These are phyloP conservation scores for Pseudognaphalium luteoalbum DNA, from an alignment of 129 eudicot genomes.

Conservation along the genomic window DNA sequence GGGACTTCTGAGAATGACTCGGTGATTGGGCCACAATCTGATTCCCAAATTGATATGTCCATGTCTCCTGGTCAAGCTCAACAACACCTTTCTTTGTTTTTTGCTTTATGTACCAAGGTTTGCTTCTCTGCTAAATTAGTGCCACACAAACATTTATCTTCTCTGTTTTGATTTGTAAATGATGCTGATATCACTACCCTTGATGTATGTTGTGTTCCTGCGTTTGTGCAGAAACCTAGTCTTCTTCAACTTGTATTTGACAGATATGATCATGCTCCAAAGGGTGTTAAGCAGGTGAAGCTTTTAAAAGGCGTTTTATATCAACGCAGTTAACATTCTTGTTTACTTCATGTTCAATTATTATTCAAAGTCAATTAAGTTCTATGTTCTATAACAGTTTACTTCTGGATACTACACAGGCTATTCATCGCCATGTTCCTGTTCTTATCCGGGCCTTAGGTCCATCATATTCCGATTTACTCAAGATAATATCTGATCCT, in stretches of 20 bases:
- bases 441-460: slow-evolving; percentile 78
- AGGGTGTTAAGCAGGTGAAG: slow-evolving; percentile 83
- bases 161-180: slow-evolving; percentile 13
- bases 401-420: slow-evolving; percentile 51
- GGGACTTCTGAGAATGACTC: slow-evolving; percentile 48
- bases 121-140: slow-evolving; percentile 10
- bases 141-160: background rate
- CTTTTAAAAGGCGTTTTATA: background rate
- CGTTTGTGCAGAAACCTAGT: slow-evolving; percentile 65
- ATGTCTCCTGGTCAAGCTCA: slow-evolving; percentile 68
- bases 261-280: slow-evolving; percentile 60
- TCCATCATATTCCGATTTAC: slow-evolving; percentile 74
- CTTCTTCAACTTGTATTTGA: slow-evolving; percentile 92
- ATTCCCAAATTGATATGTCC: slow-evolving; percentile 45
- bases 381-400: slow-evolving; percentile 10
- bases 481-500: slow-evolving; percentile 84
- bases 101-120: slow-evolving; percentile 89
- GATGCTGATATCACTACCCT: slow-evolving; percentile 10
- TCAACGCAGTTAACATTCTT: background rate
- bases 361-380: background rate
- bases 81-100: slow-evolving; percentile 75
- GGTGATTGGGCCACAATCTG: slow-evolving; percentile 35
- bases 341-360: background rate
- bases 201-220: background rate
- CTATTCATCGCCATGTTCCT: slow-evolving; percentile 86